phyloP scores from a whole-genome alignment of 306 rosid species.

The Sphenostylis stenocarpa region DNA sequence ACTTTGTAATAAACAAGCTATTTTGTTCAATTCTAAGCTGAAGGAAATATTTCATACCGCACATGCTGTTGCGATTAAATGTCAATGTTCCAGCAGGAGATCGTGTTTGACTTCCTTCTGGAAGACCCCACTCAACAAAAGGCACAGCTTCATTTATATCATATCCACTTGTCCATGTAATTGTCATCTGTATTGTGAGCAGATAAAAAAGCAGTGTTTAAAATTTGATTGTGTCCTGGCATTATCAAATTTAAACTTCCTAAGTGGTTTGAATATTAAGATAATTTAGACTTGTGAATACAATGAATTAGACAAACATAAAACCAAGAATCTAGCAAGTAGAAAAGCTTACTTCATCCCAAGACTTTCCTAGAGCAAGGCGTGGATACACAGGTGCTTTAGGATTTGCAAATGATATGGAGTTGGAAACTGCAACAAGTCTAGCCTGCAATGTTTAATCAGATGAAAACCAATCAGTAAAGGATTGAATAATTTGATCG shows the following conservation, averaged over 20 bases:
- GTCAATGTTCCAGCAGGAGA: constrained; percentile 76
- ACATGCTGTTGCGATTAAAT: constrained; percentile 65
- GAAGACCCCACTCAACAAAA: constrained; percentile 60
- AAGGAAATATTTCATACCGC: constrained; percentile 50
- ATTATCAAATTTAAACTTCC: background rate
- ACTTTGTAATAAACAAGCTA: background rate
- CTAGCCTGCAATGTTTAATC: constrained; percentile 49
- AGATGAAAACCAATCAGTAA: constrained; percentile 1
- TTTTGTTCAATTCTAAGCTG: background rate
- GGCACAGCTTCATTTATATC: constrained; percentile 62
- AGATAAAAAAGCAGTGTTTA: background rate
- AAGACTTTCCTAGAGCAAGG: constrained; percentile 77
- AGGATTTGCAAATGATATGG: constrained; percentile 59
- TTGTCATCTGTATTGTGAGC: constrained; percentile 60
- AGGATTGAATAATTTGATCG: background rate
- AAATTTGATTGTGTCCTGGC: background rate
- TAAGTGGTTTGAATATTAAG: background rate
- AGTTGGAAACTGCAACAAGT: constrained; percentile 65
- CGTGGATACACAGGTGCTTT: constrained; percentile 77
- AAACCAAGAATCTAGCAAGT: background rate
- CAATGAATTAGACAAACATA: background rate
- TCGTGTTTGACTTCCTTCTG: constrained; percentile 38
- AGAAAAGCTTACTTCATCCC: constrained; percentile 66
- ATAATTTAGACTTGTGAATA: background rate
- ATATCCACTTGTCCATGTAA: constrained; percentile 88